Evolutionary conservation across 805 yeast species (phyloP).

Genomic region (Kluyveromyces siamensis): DNA sequence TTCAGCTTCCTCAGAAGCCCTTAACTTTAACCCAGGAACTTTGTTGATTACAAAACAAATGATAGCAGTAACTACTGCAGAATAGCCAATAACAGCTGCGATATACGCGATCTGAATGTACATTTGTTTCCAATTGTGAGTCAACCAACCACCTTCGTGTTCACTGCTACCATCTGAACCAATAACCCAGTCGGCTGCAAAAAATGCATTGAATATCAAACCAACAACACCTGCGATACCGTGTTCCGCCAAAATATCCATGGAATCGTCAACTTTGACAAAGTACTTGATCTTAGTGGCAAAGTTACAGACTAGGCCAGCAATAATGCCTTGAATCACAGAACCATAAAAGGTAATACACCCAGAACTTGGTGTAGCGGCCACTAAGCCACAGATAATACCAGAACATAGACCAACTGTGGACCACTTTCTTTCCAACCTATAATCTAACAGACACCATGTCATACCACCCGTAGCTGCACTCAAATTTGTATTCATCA

Average conservation of each 20-base stretch:
- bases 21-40: constrained; percentile 73
- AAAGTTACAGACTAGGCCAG: constrained; percentile 83
- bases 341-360: constrained; percentile 88
- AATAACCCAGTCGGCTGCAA: constrained; percentile 79
- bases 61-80: constrained; percentile 65
- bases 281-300: constrained; percentile 80
- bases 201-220: constrained; percentile 75
- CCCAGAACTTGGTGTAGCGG: constrained; percentile 95
- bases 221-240: constrained; percentile 94
- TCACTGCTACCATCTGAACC: constrained; percentile 84
- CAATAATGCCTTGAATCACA: constrained; percentile 67
- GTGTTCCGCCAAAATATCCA: constrained; percentile 98
- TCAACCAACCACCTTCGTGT: constrained; percentile 87
- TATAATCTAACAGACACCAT: constrained; percentile 85
- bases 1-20: constrained; percentile 81
- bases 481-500: constrained; percentile 83
- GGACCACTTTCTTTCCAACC: constrained; percentile 85
- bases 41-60: constrained; percentile 65
- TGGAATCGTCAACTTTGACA: constrained; percentile 77
- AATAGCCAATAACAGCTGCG: constrained; percentile 65
- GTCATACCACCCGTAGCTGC: constrained; percentile 88
- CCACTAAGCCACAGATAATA: constrained; percentile 88
- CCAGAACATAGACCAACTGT: constrained; percentile 95
- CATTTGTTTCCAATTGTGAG: constrained; percentile 84
- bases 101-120: constrained; percentile 84